Evolutionary conservation across 345 rosid species (phyloP), one percentile per base, ranked within the genome.

Genomic region (Camelina sativa): DNA sequence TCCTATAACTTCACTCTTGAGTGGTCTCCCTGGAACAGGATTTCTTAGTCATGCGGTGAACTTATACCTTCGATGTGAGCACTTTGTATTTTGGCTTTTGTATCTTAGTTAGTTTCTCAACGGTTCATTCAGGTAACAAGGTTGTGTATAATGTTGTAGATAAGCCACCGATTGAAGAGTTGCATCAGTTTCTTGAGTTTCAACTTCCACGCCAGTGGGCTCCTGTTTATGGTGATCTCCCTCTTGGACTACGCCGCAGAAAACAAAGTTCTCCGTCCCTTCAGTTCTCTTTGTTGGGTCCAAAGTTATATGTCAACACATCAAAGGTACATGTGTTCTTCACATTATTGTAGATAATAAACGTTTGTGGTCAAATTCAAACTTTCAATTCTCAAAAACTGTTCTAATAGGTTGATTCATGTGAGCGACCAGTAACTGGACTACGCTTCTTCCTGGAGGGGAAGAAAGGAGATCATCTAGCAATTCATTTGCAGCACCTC

Each of bases 141-240:
- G 22, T 37, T 56, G 17, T 75, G 19, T 41, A 37, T 20, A 78
- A 56, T 70, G n/a, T 43, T 83, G 88, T 87, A 95, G 99, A 92
- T 68, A 95, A 92, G 79, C 99, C 99, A 47, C 91, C 81, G 1
- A 86, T 89, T 76, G 99, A 95, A 80, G 99, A 95, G 59, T 88
- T 95, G 48, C 87, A 88, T 47, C 94, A 86, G 60, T 95, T 95
- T 80, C 86, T 95, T 15, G 99, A 95, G 76, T 95, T 95, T 81
- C 99, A 95, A 73, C 82, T 95, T 69, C 97, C 97, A 71, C 89
- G 97, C 72, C 91, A 90, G 68, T 95, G 99, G 99, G 97, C 97
- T 71, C 99, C 99, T 0, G 84, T 89, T 19, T 95, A 90, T n/a
- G 82, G 94, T 30, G 97, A 95, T 72, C 92, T 92, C 55, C 96